Conservation (phyloP, 2,329 filamentous ascomycete genomes). For the Ophiocordyceps australis region DNA sequence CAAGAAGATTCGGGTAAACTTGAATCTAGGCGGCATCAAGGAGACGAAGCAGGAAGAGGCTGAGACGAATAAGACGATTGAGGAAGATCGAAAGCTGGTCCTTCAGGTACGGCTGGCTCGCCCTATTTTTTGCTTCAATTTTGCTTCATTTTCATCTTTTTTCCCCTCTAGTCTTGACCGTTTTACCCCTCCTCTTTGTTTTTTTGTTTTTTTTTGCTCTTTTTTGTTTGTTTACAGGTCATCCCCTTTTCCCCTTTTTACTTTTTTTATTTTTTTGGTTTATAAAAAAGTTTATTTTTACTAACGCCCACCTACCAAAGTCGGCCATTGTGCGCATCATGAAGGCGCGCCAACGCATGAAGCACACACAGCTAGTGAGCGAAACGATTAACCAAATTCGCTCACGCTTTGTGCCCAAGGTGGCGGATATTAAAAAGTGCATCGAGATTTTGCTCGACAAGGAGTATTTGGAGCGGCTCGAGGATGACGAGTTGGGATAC, state of each 20-base stretch:
- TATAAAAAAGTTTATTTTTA: no score
- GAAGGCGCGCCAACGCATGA: slow-evolving; percentile 99
- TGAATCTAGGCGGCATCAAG: slow-evolving; percentile 87
- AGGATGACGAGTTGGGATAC: slow-evolving; percentile 88
- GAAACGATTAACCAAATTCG: slow-evolving; percentile 95
- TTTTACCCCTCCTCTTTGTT: neutral
- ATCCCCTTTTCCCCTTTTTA: neutral
- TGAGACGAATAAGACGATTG: slow-evolving; percentile 98
- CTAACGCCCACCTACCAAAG: slow-evolving; percentile 23
- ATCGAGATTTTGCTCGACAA: slow-evolving; percentile 98
- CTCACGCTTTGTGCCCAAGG: slow-evolving; percentile 79
- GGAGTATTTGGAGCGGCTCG: slow-evolving; percentile 91
- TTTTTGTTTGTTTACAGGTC: neutral
- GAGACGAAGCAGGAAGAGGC: slow-evolving; percentile 93
- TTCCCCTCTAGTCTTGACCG: no score
- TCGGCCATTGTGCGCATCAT: slow-evolving; percentile 98
- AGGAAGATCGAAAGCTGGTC: slow-evolving; percentile 90
- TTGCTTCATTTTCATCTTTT: no score
- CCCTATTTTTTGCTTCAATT: no score
- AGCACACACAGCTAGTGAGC: slow-evolving; percentile 83
- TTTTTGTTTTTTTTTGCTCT: no score
- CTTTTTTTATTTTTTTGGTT: no score
- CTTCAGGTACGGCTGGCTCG: no score
- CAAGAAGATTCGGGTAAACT: slow-evolving; percentile 94
- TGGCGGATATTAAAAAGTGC: slow-evolving; percentile 97